These are phyloP conservation scores for Chrysanthemum makinoi DNA, from an alignment of 129 eudicot genomes.

Conservation along the genomic window DNA sequence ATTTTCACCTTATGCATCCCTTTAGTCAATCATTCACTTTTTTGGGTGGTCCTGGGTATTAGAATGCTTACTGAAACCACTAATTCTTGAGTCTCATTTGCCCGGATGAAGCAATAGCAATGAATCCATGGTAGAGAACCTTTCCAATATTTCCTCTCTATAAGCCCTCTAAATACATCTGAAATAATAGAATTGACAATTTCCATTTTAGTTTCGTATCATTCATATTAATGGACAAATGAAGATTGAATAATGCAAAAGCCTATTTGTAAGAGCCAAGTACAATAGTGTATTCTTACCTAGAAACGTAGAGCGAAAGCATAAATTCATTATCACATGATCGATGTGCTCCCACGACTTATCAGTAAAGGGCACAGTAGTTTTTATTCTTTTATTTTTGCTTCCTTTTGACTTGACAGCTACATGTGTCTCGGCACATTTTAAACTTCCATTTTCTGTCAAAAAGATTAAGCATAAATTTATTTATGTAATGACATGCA, in stretches of 20 bases:
- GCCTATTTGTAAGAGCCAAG: neutral
- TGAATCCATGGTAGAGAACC: conserved; percentile 89
- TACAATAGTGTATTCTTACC: conserved; percentile 38
- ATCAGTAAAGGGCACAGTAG: conserved; percentile 39
- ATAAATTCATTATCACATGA: conserved; percentile 91
- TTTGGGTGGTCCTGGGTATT: too few species aligned
- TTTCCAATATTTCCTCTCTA: conserved; percentile 68
- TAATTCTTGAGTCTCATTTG: conserved; percentile 70
- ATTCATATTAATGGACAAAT: neutral
- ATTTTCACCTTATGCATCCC: neutral
- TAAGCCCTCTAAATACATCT: conserved; percentile 77
- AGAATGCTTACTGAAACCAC: conserved; percentile 56
- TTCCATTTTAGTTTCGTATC: conserved; percentile 12
- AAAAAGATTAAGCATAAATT: neutral
- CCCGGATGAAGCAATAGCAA: conserved; percentile 95
- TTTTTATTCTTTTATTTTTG: conserved; percentile 62
- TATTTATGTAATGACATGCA: too few species aligned
- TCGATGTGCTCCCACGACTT: conserved; percentile 96
- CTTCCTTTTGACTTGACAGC: conserved; percentile 52
- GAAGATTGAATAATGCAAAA: conserved; percentile 1
- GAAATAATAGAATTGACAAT: conserved; percentile 19
- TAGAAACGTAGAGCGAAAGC: conserved; percentile 83
- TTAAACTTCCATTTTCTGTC: conserved; percentile 36
- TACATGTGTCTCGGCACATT: conserved; percentile 28
- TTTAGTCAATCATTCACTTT: neutral